Percentiles rank a stretch among this genome's conserved stretches.
phyloP scores from a whole-genome alignment of 2,329 filamentous ascomycete genomes.

The Fusarium redolens region DNA sequence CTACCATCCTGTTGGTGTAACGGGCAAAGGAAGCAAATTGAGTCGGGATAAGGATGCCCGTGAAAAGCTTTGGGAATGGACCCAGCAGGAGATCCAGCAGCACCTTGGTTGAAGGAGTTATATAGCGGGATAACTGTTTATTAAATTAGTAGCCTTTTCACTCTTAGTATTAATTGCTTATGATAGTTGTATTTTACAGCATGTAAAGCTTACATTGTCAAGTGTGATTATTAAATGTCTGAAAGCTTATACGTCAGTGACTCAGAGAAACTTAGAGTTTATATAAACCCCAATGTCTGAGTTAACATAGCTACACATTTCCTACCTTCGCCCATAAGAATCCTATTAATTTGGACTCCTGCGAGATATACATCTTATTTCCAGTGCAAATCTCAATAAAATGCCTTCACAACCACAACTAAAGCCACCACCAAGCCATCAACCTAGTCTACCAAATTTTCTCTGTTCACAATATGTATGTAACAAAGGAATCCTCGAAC shows the following conservation, averaged over 20 bases:
- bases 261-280: fast-evolving
- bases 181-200: fast-evolving
- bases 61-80: constrained; percentile 16
- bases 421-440: no score
- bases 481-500: no score
- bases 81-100: constrained; percentile 1
- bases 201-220: fast-evolving
- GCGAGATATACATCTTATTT: not conserved
- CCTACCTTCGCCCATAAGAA: fast-evolving
- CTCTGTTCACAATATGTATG: no score
- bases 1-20: constrained; percentile 8
- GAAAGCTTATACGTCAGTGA: not conserved
- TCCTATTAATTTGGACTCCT: fast-evolving
- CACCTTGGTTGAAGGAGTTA: not conserved
- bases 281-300: not conserved
- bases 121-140: fast-evolving
- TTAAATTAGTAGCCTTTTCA: no score
- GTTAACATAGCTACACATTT: fast-evolving
- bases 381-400: fast-evolving
- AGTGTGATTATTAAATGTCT: fast-evolving
- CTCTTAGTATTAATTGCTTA: not conserved
- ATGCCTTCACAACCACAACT: not conserved
- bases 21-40: constrained; percentile 6
- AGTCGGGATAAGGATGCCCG: not conserved
- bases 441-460: no score